Percentiles rank a stretch among this genome's conserved stretches.
Conservation (phyloP, 1,284 basidiomycete species). For the Anthracocystis panici-leucophaei region DNA sequence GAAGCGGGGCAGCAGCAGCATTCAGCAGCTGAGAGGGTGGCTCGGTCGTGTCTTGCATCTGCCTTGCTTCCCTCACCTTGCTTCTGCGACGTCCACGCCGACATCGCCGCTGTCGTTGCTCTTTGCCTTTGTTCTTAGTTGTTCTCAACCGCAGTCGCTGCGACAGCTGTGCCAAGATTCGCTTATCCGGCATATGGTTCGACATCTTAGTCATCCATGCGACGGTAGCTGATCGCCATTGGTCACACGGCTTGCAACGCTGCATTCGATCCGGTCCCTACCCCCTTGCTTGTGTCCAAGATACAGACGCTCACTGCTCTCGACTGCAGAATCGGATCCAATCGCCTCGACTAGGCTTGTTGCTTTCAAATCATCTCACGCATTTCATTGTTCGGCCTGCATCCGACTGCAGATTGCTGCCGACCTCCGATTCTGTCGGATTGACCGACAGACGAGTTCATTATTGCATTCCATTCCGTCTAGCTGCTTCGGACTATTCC, state of each 20-base stretch:
- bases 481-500: not conserved
- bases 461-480: too few relatives aligned
- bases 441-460: not conserved
- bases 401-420: slow-evolving; percentile 7
- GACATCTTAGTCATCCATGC: not conserved
- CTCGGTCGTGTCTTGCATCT: slow-evolving; percentile 41
- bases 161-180: not conserved
- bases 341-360: not conserved
- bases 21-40: not conserved
- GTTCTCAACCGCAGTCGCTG: not conserved
- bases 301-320: not conserved
- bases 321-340: not conserved
- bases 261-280: not conserved
- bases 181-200: not conserved
- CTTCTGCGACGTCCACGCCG: slow-evolving; percentile 2
- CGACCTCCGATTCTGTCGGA: slow-evolving; percentile 1
- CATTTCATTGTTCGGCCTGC: slow-evolving; percentile 2
- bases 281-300: not conserved
- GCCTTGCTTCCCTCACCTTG: slow-evolving; percentile 14
- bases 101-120: not conserved
- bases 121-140: not conserved
- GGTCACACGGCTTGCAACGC: not conserved
- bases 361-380: not conserved
- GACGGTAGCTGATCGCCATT: not conserved
- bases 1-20: slow-evolving; percentile 1